Percentiles rank a stretch among this genome's conserved stretches.
Conservation (phyloP, 2,329 filamentous ascomycete species). For the Cercospora sesami region DNA sequence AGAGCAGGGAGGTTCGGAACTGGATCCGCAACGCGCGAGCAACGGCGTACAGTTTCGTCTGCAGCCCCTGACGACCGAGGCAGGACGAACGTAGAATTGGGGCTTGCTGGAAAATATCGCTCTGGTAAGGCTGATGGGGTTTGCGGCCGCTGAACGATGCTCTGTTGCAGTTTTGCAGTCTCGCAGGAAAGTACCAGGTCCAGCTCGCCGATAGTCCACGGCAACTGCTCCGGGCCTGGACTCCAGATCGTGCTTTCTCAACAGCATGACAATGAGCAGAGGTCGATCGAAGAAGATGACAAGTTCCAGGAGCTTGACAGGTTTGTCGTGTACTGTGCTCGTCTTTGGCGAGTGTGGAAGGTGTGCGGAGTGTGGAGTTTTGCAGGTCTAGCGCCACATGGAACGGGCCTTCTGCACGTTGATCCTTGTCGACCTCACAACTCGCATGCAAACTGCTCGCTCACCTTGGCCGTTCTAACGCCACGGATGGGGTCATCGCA, state of each 20-base stretch:
- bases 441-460: neutral
- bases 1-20: neutral
- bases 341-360: neutral
- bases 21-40: neutral
- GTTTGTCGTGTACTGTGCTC: neutral
- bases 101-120: neutral
- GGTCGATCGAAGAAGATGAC: neutral
- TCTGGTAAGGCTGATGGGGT: neutral
- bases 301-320: neutral
- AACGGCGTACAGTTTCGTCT: neutral
- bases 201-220: neutral
- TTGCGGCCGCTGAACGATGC: neutral
- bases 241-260: neutral
- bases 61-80: neutral
- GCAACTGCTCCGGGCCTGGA: neutral
- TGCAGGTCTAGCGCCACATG: neutral
- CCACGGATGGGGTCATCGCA: constrained; percentile 7
- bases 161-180: neutral
- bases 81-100: neutral
- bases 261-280: neutral
- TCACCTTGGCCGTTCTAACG: constrained; percentile 2
- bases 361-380: neutral
- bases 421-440: neutral
- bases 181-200: neutral
- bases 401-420: neutral